A percentile compares a stretch with the other conserved stretches of the same genome.
These are phyloP conservation scores for Cephaloascus fragrans DNA, from an alignment of 805 yeast species.

Conservation along the genomic window DNA sequence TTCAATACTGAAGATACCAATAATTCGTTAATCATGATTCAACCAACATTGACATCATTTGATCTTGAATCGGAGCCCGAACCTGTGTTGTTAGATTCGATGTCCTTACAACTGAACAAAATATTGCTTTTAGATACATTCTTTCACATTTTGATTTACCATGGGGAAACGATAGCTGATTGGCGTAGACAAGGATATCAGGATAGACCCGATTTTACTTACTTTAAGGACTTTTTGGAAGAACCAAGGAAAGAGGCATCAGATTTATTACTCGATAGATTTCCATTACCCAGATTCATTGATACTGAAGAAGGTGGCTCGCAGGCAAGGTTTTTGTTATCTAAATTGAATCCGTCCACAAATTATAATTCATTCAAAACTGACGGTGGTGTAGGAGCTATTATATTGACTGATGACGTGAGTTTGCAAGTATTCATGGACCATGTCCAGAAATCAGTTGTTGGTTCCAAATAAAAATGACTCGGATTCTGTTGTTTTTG, in stretches of 20 bases:
- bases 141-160: conserved; percentile 59
- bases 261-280: conserved; percentile 52
- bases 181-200: conserved; percentile 63
- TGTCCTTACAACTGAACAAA: conserved; percentile 47
- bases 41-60: conserved; percentile 55
- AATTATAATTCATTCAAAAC: conserved; percentile 34
- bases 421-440: conserved; percentile 49
- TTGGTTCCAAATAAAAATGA: conserved; percentile 2
- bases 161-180: conserved; percentile 56
- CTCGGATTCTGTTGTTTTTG: too few species aligned
- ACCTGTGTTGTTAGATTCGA: conserved; percentile 55
- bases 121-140: conserved; percentile 57
- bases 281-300: conserved; percentile 63
- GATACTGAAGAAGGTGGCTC: conserved; percentile 73
- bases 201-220: conserved; percentile 47
- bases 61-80: conserved; percentile 44
- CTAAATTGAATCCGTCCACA: conserved; percentile 60
- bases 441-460: conserved; percentile 32
- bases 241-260: conserved; percentile 60
- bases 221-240: conserved; percentile 49
- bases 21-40: conserved; percentile 58
- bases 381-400: conserved; percentile 18
- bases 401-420: conserved; percentile 49
- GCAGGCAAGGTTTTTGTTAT: conserved; percentile 62
- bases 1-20: conserved; percentile 52